These are phyloP conservation scores for Vitis rupestris DNA, from an alignment of 164 flowering plant species.

Conservation along the genomic window DNA sequence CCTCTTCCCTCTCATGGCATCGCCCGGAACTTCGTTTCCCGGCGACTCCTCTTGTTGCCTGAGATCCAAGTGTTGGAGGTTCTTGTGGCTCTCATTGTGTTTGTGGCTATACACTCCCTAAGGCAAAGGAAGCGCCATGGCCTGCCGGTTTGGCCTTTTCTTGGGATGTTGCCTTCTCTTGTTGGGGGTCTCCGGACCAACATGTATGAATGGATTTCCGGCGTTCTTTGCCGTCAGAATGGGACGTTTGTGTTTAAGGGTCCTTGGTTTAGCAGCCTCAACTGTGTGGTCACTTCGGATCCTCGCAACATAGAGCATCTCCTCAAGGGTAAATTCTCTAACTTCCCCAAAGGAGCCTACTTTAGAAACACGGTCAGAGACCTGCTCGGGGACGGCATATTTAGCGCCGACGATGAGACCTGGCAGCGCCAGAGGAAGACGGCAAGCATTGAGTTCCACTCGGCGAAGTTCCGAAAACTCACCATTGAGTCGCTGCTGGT, in stretches of 20 bases:
- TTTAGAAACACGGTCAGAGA: conserved; percentile 55
- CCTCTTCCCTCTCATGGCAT: conserved; percentile 1
- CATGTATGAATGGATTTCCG: conserved; percentile 73
- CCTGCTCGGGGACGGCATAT: conserved; percentile 92
- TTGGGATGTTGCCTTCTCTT: conserved; percentile 87
- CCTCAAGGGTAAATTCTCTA: conserved; percentile 65
- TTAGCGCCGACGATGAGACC: conserved; percentile 69
- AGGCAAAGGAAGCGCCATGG: conserved; percentile 60
- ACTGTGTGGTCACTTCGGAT: conserved; percentile 73
- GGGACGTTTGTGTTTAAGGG: conserved; percentile 77
- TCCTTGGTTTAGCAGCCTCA: conserved; percentile 60
- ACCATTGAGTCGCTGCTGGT: conserved; percentile 61
- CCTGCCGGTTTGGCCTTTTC: conserved; percentile 75
- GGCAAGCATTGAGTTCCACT: conserved; percentile 87
- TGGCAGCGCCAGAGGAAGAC: conserved; percentile 88
- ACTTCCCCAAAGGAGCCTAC: conserved; percentile 72
- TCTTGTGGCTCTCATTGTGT: conserved; percentile 47
- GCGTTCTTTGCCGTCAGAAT: conserved; percentile 35
- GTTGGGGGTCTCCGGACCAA: conserved; percentile 34
- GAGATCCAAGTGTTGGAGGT: conserved; percentile 61
- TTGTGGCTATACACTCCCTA: conserved; percentile 52
- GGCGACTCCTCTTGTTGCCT: conserved; percentile 25
- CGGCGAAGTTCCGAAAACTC: conserved; percentile 59
- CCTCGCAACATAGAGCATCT: conserved; percentile 85
- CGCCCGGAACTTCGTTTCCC: conserved; percentile 5